phyloP scores from a whole-genome alignment of 2,329 filamentous ascomycete genomes.

The Penicillium frequentans region DNA sequence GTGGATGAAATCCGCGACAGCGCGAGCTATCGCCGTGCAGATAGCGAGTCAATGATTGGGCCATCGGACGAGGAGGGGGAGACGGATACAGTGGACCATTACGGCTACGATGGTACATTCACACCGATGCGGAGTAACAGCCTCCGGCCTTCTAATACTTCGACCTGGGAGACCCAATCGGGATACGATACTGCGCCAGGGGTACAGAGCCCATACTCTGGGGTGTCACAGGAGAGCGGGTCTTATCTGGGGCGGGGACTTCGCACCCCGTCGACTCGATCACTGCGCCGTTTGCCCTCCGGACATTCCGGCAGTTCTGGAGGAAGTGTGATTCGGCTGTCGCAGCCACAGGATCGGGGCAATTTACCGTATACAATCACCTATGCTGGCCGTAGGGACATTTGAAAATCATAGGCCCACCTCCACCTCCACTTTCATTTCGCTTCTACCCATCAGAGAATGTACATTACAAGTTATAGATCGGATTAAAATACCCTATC shows the following conservation, averaged over 20 bases:
- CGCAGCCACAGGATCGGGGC: constrained; percentile 27
- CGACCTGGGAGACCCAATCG: constrained; percentile 32
- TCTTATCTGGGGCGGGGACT: constrained; percentile 13
- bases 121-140: constrained; percentile 26
- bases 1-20: constrained; percentile 43
- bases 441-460: not conserved
- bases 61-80: constrained; percentile 42
- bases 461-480: constrained; percentile 17
- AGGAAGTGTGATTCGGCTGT: constrained; percentile 42
- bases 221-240: constrained; percentile 15
- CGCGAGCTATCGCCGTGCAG: constrained; percentile 21
- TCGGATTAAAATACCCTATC: constrained; percentile 16
- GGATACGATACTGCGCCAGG: constrained; percentile 28
- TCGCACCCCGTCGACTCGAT: constrained; percentile 37
- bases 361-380: constrained; percentile 39
- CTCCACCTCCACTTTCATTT: constrained; percentile 2
- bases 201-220: constrained; percentile 20
- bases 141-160: constrained; percentile 27
- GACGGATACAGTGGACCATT: constrained; percentile 34
- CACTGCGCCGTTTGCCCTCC: constrained; percentile 35
- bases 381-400: constrained; percentile 16
- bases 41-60: constrained; percentile 37
- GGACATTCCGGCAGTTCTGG: constrained; percentile 34
- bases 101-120: constrained; percentile 21
- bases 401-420: not conserved